Percentiles rank a stretch among this genome's conserved stretches.
phyloP scores from a whole-genome alignment of 2,329 filamentous ascomycete species.

The Penicillium sp. region DNA sequence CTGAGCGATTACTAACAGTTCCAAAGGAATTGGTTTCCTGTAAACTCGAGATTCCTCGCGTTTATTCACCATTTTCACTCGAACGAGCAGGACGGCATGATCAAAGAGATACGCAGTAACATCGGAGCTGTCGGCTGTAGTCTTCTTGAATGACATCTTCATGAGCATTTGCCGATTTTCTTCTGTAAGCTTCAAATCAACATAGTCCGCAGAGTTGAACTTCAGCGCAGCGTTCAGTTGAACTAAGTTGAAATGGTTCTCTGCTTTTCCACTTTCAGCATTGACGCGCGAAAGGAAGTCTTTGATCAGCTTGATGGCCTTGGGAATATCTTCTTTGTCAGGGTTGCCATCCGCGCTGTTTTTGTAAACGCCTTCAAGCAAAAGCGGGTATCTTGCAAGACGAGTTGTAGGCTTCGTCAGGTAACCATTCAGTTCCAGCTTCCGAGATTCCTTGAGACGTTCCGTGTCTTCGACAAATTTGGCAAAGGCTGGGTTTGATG shows the following conservation, averaged over 20 bases:
- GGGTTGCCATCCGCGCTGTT: slow-evolving; percentile 85
- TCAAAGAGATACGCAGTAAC: slow-evolving; percentile 96
- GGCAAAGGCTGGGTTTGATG: slow-evolving; percentile 76
- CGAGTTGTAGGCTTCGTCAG: slow-evolving; percentile 96
- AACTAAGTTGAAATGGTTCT: slow-evolving; percentile 95
- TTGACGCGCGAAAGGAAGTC: slow-evolving; percentile 87
- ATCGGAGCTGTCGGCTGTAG: slow-evolving; percentile 79
- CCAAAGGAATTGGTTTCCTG: slow-evolving; percentile 88
- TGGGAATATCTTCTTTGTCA: slow-evolving; percentile 88
- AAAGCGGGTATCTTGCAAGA: slow-evolving; percentile 85
- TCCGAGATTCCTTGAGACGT: slow-evolving; percentile 90
- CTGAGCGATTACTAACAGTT: slow-evolving; percentile 87
- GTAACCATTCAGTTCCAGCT: slow-evolving; percentile 95
- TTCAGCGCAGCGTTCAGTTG: slow-evolving; percentile 88
- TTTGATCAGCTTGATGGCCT: slow-evolving; percentile 81
- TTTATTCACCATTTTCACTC: slow-evolving; percentile 89
- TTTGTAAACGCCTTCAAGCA: slow-evolving; percentile 88
- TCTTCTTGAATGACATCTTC: slow-evolving; percentile 92
- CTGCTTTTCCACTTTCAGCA: slow-evolving; percentile 90
- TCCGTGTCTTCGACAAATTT: slow-evolving; percentile 97
- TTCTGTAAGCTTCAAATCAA: slow-evolving; percentile 91
- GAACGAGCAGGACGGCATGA: slow-evolving; percentile 86
- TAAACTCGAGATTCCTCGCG: slow-evolving; percentile 94
- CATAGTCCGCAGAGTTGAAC: slow-evolving; percentile 83
- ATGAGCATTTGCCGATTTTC: slow-evolving; percentile 90